phyloP scores from a whole-genome alignment of 2,329 filamentous ascomycete genomes.

The Mollisiaceae sp. region DNA sequence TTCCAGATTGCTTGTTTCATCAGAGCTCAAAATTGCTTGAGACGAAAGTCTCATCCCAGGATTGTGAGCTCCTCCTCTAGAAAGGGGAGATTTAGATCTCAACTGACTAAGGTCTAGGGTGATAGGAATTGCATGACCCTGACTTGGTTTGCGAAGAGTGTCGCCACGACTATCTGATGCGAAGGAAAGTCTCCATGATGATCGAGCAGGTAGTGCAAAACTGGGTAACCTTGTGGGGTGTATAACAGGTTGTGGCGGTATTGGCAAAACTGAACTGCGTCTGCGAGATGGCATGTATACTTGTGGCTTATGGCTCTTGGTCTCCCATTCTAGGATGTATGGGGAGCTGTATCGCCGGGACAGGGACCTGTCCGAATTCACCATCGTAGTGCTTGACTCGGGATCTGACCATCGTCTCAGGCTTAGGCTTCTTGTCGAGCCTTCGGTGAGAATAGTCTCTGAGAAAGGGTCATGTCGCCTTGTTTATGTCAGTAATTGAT shows the following conservation, averaged over 20 bases:
- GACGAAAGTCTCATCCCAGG: conserved; percentile 34
- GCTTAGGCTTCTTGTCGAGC: conserved; percentile 4
- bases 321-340: conserved; percentile 20
- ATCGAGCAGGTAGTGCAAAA: conserved; percentile 32
- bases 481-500: conserved; percentile 6
- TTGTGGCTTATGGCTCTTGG: conserved; percentile 2
- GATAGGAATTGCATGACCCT: conserved; percentile 26
- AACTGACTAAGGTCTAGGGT: conserved; percentile 18
- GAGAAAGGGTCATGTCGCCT: conserved; percentile 17
- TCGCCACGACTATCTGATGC: conserved; percentile 33
- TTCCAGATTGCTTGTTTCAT: conserved; percentile 19
- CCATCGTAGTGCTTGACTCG: conserved; percentile 19
- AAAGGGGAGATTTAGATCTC: conserved; percentile 15
- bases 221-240: conserved; percentile 36
- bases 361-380: conserved; percentile 24
- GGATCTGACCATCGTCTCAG: conserved; percentile 17
- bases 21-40: conserved; percentile 22
- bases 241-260: conserved; percentile 34
- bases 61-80: conserved; percentile 33
- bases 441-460: conserved; percentile 7
- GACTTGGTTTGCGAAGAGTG: conserved; percentile 38
- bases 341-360: conserved; percentile 36
- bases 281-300: conserved; percentile 27
- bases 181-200: conserved; percentile 43
- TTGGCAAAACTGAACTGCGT: conserved; percentile 28